These are phyloP conservation scores for Solanum aculeatissimum DNA, from an alignment of 305 asterid species.

Conservation along the genomic window DNA sequence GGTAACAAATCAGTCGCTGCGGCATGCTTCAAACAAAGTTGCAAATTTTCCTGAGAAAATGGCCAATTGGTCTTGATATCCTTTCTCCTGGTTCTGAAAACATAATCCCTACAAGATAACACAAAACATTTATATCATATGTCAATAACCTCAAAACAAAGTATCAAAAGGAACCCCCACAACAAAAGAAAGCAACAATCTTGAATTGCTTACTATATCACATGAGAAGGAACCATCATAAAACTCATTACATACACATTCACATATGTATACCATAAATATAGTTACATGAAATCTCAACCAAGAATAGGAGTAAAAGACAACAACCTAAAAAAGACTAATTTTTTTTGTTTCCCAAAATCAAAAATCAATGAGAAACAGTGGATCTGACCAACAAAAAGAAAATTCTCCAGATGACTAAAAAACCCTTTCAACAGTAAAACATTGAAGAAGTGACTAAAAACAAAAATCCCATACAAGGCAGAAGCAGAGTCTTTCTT, in stretches of 20 bases:
- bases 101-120: conserved; percentile 67
- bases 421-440: not conserved
- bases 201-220: not conserved
- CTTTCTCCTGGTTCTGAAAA: conserved; percentile 49
- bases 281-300: conserved; percentile 41
- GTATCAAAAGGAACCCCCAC: not conserved
- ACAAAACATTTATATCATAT: conserved; percentile 10
- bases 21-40: conserved; percentile 71
- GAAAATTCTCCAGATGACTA: not conserved
- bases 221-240: not conserved
- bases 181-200: not conserved
- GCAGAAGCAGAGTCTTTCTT: not conserved
- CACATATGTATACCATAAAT: not conserved
- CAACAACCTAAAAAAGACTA: not conserved
- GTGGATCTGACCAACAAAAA: conserved; percentile 44
- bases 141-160: conserved; percentile 6
- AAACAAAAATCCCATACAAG: not conserved
- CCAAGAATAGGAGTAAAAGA: not conserved
- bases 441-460: not conserved
- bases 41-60: conserved; percentile 66
- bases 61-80: conserved; percentile 81
- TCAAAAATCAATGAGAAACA: not conserved
- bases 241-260: not conserved
- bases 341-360: not conserved
- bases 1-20: conserved; percentile 65